These are phyloP conservation scores for Candida tammaniensis DNA, from an alignment of 805 yeast genomes.

Conservation along the genomic window DNA sequence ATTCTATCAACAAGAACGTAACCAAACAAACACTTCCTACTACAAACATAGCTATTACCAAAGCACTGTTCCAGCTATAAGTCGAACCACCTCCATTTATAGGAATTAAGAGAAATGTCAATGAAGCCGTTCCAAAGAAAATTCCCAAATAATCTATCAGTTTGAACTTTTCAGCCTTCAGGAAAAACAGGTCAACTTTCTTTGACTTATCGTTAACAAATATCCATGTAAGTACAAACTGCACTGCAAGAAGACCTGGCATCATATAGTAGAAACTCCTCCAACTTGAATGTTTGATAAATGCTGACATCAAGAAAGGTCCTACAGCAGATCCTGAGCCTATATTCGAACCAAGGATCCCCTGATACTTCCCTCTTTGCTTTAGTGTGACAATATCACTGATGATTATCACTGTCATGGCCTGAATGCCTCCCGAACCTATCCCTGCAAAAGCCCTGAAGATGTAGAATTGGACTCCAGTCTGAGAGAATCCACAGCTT, in stretches of 20 bases:
- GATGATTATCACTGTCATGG: constrained; percentile 50
- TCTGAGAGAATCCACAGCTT: constrained; percentile 39
- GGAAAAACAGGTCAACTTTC: constrained; percentile 20
- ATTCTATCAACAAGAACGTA: constrained; percentile 48
- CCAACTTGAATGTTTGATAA: constrained; percentile 46
- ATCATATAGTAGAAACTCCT: constrained; percentile 49
- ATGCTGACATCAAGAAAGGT: constrained; percentile 52
- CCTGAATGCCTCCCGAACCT: constrained; percentile 58
- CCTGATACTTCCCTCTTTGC: constrained; percentile 53
- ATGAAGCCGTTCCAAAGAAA: constrained; percentile 43
- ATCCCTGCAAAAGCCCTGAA: constrained; percentile 57
- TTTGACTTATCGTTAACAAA: constrained; percentile 29
- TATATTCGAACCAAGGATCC: constrained; percentile 47
- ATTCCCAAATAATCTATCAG: constrained; percentile 56
- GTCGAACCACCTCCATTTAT: constrained; percentile 60
- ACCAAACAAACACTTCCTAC: constrained; percentile 35
- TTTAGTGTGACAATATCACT: constrained; percentile 55
- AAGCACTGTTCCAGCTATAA: constrained; percentile 50
- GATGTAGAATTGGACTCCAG: constrained; percentile 45
- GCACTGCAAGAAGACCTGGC: constrained; percentile 39
- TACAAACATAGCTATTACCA: constrained; percentile 33
- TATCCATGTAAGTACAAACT: constrained; percentile 24
- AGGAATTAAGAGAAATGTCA: constrained; percentile 51
- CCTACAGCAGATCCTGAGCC: constrained; percentile 53
- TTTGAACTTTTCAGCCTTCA: constrained; percentile 35